Conservation (phyloP, 371 early-diverging fungal species). For the Agmasoma carcini region DNA sequence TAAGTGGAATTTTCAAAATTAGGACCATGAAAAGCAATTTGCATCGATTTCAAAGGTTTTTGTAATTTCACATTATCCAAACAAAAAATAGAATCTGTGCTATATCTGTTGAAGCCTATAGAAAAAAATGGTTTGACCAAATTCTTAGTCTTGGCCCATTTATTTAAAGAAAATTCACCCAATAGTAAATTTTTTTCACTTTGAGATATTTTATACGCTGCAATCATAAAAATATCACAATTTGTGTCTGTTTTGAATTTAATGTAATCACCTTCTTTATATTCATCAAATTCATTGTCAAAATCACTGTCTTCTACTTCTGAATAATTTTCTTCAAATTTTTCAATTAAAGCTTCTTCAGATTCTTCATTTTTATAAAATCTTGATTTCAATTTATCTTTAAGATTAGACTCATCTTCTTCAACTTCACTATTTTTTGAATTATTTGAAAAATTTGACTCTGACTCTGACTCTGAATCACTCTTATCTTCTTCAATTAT, state of each 20-base stretch:
- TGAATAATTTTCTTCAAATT: conserved; percentile 41
- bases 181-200: conserved; percentile 11
- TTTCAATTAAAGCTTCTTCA: conserved; percentile 44
- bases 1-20: conserved; percentile 78
- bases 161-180: conserved; percentile 25
- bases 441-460: neutral
- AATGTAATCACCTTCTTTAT: conserved; percentile 21
- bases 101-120: conserved; percentile 91
- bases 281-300: conserved; percentile 6
- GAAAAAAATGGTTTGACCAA: conserved; percentile 54
- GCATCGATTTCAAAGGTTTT: conserved; percentile 58
- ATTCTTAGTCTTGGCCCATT: conserved; percentile 30
- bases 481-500: conserved; percentile 1
- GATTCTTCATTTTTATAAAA: conserved; percentile 29
- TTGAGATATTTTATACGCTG: conserved; percentile 39
- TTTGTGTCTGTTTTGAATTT: conserved; percentile 17
- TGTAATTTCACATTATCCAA: conserved; percentile 85
- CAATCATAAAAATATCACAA: conserved; percentile 40
- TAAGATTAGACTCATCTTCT: conserved; percentile 1
- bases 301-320: conserved; percentile 34
- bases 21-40: conserved; percentile 50
- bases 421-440: neutral
- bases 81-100: conserved; percentile 72
- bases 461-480: neutral
- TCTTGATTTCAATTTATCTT: conserved; percentile 19